A percentile compares a stretch with the other conserved stretches of the same genome.
Evolutionary conservation across 2,329 filamentous ascomycete genomes (phyloP).

Genomic region (Aspergillus sp.): DNA sequence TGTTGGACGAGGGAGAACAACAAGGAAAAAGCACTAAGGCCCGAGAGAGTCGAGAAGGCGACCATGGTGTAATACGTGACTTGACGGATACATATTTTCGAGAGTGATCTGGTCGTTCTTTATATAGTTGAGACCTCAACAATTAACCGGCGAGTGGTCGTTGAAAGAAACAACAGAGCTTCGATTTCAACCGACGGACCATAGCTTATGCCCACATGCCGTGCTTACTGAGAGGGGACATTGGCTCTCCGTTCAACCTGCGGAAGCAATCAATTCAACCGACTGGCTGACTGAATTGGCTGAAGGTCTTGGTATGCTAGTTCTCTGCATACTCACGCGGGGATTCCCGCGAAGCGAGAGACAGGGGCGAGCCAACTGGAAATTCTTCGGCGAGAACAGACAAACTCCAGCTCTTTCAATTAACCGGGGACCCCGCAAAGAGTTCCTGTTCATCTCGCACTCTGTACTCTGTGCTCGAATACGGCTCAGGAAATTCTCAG

Average conservation of each 20-base stretch:
- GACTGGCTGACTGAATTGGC: background rate
- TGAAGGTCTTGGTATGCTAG: background rate
- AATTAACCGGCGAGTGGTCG: background rate
- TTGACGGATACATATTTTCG: background rate
- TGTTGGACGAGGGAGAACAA: slow-evolving; percentile 2
- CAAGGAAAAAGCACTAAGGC: slow-evolving; percentile 4
- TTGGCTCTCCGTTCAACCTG: background rate
- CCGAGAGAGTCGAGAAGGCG: slow-evolving; percentile 6
- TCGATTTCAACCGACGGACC: background rate
- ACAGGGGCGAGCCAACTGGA: background rate
- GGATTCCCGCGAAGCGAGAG: background rate
- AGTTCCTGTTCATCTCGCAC: background rate
- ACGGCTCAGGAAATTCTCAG: background rate
- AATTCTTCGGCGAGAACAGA: background rate
- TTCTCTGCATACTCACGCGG: background rate
- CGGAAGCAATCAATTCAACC: background rate
- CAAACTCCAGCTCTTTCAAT: background rate
- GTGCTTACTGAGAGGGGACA: background rate
- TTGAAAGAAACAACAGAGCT: background rate
- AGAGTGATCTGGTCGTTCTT: background rate
- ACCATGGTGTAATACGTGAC: slow-evolving; percentile 3
- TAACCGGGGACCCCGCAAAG: background rate
- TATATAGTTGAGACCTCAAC: background rate
- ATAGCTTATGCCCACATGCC: background rate
- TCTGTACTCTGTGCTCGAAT: background rate